phyloP scores from a whole-genome alignment of 2,329 filamentous ascomycete genomes.

The Colletotrichum lindemuthianum region DNA sequence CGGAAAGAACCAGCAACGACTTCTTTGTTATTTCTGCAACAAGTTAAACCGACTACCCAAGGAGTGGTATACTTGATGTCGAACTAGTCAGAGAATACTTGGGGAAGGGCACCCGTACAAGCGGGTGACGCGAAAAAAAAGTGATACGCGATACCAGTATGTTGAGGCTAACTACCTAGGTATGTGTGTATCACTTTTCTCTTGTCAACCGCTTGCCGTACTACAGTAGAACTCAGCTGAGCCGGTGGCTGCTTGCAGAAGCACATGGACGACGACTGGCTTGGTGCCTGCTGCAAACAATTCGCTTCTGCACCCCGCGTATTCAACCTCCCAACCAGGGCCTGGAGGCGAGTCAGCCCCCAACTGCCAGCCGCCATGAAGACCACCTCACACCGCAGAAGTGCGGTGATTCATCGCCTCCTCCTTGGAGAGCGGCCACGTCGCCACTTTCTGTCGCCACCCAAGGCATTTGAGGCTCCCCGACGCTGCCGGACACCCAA shows the following conservation, averaged over 20 bases:
- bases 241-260: constrained; percentile 25
- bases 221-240: constrained; percentile 1
- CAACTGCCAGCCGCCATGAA: not conserved
- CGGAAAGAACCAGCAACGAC: constrained; percentile 17
- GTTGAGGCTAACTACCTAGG: too few relatives aligned
- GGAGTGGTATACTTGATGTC: constrained; percentile 24
- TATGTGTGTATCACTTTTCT: too few relatives aligned
- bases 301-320: constrained; percentile 1
- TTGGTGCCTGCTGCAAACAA: constrained; percentile 28
- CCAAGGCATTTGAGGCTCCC: constrained; percentile 36
- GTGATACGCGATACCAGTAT: too few relatives aligned
- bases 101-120: too few relatives aligned
- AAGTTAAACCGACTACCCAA: constrained; percentile 11
- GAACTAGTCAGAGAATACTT: not conserved
- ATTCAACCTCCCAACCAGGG: not conserved
- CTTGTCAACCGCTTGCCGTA: too few relatives aligned
- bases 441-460: constrained; percentile 43
- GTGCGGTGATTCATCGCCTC: constrained; percentile 33
- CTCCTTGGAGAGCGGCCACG: constrained; percentile 44
- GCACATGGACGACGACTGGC: constrained; percentile 25
- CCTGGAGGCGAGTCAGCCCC: constrained; percentile 25
- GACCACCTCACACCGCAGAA: constrained; percentile 19
- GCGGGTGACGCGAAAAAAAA: too few relatives aligned
- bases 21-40: constrained; percentile 30
- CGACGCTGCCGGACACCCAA: constrained; percentile 26